Base-by-base conservation (phyloP, 495 filamentous ascomycete species). In the Parmelia sp. region DNA sequence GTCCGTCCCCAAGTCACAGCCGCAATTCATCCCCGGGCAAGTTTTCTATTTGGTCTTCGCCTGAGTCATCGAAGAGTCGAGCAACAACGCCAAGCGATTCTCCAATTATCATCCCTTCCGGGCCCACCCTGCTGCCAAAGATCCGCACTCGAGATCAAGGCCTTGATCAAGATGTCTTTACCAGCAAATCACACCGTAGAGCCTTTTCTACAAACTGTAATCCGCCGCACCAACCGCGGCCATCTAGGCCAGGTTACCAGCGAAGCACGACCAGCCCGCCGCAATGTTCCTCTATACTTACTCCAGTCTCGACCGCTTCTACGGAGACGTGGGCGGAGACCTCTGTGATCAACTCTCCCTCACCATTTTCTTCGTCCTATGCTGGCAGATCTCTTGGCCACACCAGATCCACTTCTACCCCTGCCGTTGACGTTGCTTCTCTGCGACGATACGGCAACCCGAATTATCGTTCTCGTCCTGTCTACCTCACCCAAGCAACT, bases 91-190 rank as follows among this genome's bases (percentile, higher is more conserved):
- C 91, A 25, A 79, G 80, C 53, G 76, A 77, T 44, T 79, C 83
- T 63, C 91, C 91, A 61, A 84, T 92, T 68, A 81, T 87, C 31
- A 73, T 79, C 60, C 87, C 91, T 42, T 84, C 89, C 78, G 92
- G 90, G 17, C 90, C 91, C 40, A 78, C 89, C 35, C 82, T 97
- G 60, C 80, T 97, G 35, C 92, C 92, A 64, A 92, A 90, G 80
- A 90, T 96, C 75, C 83, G 92, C 57, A 83, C 84, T 65, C 90
- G 95, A 74, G 92, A 96, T 77, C 87, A 92, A 77, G 79, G 85
- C 60, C 82, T 92, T 64, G 82, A 87, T 65, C 80, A 82, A 19
- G 71, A 75, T 27, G 76, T 77, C 57, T 77, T 75, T 23, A 77
- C 77, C 37, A 76, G 75, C 35, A 76, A 79, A 47, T 56, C 73